Base-by-base conservation (phyloP, 306 rosid genomes). In the Mimosa bimucronata region DNA sequence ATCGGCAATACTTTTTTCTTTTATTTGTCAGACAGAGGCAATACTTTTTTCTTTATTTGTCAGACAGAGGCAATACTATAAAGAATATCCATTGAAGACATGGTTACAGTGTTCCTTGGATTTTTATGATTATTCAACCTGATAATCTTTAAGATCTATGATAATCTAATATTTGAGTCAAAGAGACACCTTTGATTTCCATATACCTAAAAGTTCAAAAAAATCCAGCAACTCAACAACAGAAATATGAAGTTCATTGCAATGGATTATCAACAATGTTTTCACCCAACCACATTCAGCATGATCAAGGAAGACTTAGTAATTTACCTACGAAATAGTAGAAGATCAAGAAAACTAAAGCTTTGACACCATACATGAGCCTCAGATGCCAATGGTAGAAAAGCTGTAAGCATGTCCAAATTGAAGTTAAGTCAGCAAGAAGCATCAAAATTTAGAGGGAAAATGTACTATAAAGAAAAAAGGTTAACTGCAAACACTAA, bases 241-340 rank as follows among this genome's bases (percentile, higher is more conserved):
- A 29, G 15, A 48, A 10, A 9, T 28, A 30, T 19, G n/a, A 31
- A 50, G 40, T 66, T 52, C 67, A 34, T 23, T 30, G 26, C 23
- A 52, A 2, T 9, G 66, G 41, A 23, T 34, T 34, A 15, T 46
- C 6, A 21, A 34, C 31, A 31, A 65, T 66, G 75, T 38, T 74
- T 42, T 23, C 42, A 40, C 65, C 9, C 26, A 57, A 52, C 31
- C 46, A n/a, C 46, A 74, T 69, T 48, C 71, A 62, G 31, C 55
- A 55, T 28, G 68, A 72, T 71, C 29, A 46, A 41, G 76, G 60
- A 69, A 30, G 83, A 42, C 28, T 44, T 69, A 50, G 45, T 5
- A 40, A 66, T 11, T 88, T 90, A 92, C 97, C 94, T 76, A 87
- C 76, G 52, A 89, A 81, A 84, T 85, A 84, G 84, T 90, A 90